phyloP scores from a whole-genome alignment of 2,329 filamentous ascomycete genomes.

The Nemania serpens region DNA sequence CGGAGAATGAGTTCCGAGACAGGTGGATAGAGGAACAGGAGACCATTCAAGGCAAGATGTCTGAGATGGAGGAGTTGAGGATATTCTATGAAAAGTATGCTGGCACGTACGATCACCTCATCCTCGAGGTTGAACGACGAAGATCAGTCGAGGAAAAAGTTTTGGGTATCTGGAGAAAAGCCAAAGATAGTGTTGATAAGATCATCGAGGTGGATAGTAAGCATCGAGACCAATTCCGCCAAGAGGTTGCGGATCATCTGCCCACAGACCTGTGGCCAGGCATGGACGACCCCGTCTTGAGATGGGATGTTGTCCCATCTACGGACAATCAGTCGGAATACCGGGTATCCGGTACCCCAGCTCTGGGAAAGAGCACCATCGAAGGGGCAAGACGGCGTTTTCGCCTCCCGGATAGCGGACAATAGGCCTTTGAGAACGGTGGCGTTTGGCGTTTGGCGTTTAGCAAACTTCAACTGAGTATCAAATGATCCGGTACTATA shows the following conservation, averaged over 20 bases:
- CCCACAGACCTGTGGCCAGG: slow-evolving; percentile 88
- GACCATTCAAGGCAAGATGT: slow-evolving; percentile 69
- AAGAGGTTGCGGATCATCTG: slow-evolving; percentile 83
- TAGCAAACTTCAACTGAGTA: neutral
- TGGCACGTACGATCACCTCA: slow-evolving; percentile 79
- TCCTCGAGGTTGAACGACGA: slow-evolving; percentile 82
- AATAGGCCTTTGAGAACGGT: neutral
- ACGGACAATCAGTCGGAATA: slow-evolving; percentile 39
- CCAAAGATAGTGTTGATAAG: slow-evolving; percentile 75
- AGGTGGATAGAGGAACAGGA: slow-evolving; percentile 77
- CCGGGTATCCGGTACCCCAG: slow-evolving; percentile 32
- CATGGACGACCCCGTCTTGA: slow-evolving; percentile 63
- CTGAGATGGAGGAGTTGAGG: slow-evolving; percentile 76
- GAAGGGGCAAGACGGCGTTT: slow-evolving; percentile 23
- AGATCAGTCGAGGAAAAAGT: slow-evolving; percentile 75
- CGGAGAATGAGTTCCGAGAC: slow-evolving; percentile 65
- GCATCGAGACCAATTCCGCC: slow-evolving; percentile 77
- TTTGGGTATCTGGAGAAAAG: slow-evolving; percentile 74
- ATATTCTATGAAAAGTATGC: slow-evolving; percentile 89
- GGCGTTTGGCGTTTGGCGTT: slow-evolving; percentile 1
- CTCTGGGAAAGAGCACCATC: slow-evolving; percentile 33
- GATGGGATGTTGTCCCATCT: slow-evolving; percentile 54
- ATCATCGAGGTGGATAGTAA: slow-evolving; percentile 73
- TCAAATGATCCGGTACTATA: slow-evolving; percentile 2
- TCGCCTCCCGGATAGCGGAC: slow-evolving; percentile 7